Percentiles rank a stretch among this genome's conserved stretches.
Conservation (phyloP, 305 asterid species). For the Rubia tinctorum region DNA sequence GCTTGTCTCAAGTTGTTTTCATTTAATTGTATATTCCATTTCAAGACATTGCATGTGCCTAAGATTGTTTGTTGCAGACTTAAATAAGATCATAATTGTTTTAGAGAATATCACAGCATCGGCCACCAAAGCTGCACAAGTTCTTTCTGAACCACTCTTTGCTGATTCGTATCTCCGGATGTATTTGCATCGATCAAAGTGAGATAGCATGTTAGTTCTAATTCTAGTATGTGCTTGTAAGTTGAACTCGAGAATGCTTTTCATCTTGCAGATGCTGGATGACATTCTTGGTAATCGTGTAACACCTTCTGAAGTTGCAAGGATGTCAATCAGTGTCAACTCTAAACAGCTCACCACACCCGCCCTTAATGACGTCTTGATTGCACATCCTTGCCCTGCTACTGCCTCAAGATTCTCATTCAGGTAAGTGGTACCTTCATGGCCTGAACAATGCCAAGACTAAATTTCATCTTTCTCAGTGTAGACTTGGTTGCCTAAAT, state of each 20-base stretch:
- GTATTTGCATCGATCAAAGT: neutral
- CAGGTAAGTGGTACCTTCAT: constrained; percentile 34
- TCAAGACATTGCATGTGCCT: neutral
- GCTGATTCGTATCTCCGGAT: neutral
- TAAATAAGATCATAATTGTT: too few species aligned
- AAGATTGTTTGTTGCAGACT: too few species aligned
- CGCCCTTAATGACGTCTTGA: constrained; percentile 49
- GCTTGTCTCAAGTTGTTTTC: neutral
- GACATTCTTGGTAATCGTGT: constrained; percentile 47
- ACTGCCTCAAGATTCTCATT: constrained; percentile 76
- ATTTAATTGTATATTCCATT: neutral
- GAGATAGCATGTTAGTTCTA: neutral
- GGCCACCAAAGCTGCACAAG: too few species aligned
- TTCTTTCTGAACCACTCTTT: neutral
- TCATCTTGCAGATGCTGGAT: constrained; percentile 44
- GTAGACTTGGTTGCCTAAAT: neutral
- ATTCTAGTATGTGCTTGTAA: neutral
- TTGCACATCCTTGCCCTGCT: constrained; percentile 83
- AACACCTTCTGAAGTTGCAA: constrained; percentile 56
- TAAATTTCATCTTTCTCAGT: neutral
- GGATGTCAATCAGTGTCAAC: constrained; percentile 65
- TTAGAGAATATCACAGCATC: neutral
- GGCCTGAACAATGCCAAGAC: neutral
- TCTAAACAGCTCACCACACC: constrained; percentile 38
- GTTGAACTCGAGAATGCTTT: neutral